Percentiles rank a stretch among this genome's conserved stretches.
These are phyloP conservation scores for Botrytis hyacinthi DNA, from an alignment of 2,329 filamentous ascomycete genomes.

Conservation along the genomic window DNA sequence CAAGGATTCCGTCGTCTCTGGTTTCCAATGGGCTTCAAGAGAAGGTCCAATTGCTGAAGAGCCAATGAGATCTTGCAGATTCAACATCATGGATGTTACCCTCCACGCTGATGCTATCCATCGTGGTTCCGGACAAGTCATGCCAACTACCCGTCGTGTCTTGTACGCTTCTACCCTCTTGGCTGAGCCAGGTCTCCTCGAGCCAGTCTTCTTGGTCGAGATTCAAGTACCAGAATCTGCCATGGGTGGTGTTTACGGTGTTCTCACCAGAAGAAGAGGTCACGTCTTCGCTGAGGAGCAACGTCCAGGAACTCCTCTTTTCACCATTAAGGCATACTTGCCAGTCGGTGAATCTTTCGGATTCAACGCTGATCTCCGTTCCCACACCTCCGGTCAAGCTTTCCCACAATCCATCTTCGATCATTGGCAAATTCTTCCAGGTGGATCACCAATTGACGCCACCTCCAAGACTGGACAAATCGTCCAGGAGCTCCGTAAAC, in stretches of 20 bases:
- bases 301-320: slow-evolving; percentile 96
- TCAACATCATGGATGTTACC: slow-evolving; percentile 99
- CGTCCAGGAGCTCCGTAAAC: slow-evolving; percentile 90
- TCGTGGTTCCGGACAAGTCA: slow-evolving; percentile 98
- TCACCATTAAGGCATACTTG: slow-evolving; percentile 98
- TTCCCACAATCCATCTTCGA: slow-evolving; percentile 99
- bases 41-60: slow-evolving; percentile 98
- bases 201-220: slow-evolving; percentile 98
- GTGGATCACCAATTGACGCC: slow-evolving; percentile 85
- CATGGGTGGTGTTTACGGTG: slow-evolving; percentile 99
- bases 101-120: slow-evolving; percentile 99
- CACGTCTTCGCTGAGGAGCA: slow-evolving; percentile 99
- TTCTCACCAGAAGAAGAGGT: slow-evolving; percentile 95
- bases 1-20: slow-evolving; percentile 99
- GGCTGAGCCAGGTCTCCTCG: slow-evolving; percentile 85
- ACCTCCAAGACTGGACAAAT: slow-evolving; percentile 79
- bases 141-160: slow-evolving; percentile 96
- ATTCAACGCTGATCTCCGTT: slow-evolving; percentile 96
- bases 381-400: slow-evolving; percentile 91
- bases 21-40: slow-evolving; percentile 99
- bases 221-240: slow-evolving; percentile 98
- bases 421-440: slow-evolving; percentile 95
- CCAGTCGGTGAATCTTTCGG: slow-evolving; percentile 98
- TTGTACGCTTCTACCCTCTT: slow-evolving; percentile 91
- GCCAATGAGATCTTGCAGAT: slow-evolving; percentile 94